These are phyloP conservation scores for Penicillium paxilli DNA, from an alignment of 495 filamentous ascomycete genomes.

Conservation along the genomic window DNA sequence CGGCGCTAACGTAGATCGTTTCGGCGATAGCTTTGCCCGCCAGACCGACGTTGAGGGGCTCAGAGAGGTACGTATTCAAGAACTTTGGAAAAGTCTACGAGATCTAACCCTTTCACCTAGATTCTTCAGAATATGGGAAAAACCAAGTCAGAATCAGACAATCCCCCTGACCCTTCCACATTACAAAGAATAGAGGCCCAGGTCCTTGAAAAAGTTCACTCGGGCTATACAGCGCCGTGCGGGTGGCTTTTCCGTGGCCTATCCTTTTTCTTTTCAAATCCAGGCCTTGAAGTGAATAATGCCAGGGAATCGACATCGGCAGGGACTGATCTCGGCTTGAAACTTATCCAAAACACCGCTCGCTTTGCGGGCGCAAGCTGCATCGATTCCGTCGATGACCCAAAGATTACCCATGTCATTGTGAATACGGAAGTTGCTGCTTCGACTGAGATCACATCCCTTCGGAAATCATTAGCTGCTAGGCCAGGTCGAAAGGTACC, in stretches of 20 bases:
- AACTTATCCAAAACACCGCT: slow-evolving; percentile 46
- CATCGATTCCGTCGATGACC: slow-evolving; percentile 17
- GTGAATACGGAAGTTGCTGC: slow-evolving; percentile 20
- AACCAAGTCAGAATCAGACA: slow-evolving; percentile 24
- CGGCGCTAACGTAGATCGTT: slow-evolving; percentile 65
- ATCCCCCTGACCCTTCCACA: slow-evolving; percentile 32
- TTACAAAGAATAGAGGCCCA: slow-evolving; percentile 56
- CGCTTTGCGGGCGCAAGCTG: slow-evolving; percentile 62
- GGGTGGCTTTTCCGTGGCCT: slow-evolving; percentile 70
- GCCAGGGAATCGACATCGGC: neutral
- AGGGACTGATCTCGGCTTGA: slow-evolving; percentile 8
- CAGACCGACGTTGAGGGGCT: slow-evolving; percentile 69
- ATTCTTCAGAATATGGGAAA: slow-evolving; percentile 50
- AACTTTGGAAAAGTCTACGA: neutral
- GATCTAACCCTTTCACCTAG: too few species aligned
- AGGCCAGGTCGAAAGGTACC: slow-evolving; percentile 53
- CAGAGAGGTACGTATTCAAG: slow-evolving; percentile 36
- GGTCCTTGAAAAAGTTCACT: slow-evolving; percentile 46
- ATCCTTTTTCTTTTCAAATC: slow-evolving; percentile 52
- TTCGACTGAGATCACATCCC: slow-evolving; percentile 19
- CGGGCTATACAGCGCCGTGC: slow-evolving; percentile 39
- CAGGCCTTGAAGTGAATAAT: neutral
- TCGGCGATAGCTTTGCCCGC: slow-evolving; percentile 79
- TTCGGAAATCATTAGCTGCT: slow-evolving; percentile 28
- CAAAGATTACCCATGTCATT: slow-evolving; percentile 37